Conservation (phyloP, 169 alveolate genomes). For the Plasmodium gonderi region DNA sequence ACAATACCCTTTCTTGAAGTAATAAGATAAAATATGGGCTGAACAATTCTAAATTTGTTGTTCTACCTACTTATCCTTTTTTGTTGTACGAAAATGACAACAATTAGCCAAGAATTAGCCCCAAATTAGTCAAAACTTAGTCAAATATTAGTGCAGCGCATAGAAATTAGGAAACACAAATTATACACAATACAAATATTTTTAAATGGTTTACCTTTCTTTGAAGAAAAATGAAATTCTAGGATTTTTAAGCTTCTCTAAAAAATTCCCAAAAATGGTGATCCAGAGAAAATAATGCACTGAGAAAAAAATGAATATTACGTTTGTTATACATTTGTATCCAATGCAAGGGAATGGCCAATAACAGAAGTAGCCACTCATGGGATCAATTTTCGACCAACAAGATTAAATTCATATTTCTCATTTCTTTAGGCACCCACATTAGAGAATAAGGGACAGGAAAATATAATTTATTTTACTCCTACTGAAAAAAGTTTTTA, state of each 20-base stretch:
- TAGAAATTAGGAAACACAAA: background rate
- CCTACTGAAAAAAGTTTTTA: slow-evolving; percentile 47
- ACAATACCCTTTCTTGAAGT: slow-evolving; percentile 64
- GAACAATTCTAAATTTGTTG: background rate
- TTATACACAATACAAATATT: background rate
- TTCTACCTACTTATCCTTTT: background rate
- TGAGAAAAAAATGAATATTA: background rate
- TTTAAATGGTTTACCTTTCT: slow-evolving; percentile 3
- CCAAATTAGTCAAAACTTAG: no score
- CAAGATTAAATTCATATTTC: background rate
- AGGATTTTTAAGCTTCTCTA: slow-evolving; percentile 56
- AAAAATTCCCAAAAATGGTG: slow-evolving; percentile 47
- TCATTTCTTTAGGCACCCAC: slow-evolving; percentile 9
- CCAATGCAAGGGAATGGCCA: no score
- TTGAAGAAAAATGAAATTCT: slow-evolving; percentile 47
- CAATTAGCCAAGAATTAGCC: background rate
- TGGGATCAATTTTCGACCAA: background rate
- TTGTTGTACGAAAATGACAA: background rate
- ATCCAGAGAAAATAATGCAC: background rate
- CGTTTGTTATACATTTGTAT: no score
- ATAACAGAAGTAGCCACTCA: background rate
- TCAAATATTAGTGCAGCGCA: no score
- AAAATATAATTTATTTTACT: slow-evolving; percentile 57
- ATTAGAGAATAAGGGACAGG: slow-evolving; percentile 25
- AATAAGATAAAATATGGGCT: no score